Evolutionary conservation across 2,329 filamentous ascomycete genomes (phyloP), one percentile per base, ranked within the genome.

Genomic region (Aspergillus sp.): DNA sequence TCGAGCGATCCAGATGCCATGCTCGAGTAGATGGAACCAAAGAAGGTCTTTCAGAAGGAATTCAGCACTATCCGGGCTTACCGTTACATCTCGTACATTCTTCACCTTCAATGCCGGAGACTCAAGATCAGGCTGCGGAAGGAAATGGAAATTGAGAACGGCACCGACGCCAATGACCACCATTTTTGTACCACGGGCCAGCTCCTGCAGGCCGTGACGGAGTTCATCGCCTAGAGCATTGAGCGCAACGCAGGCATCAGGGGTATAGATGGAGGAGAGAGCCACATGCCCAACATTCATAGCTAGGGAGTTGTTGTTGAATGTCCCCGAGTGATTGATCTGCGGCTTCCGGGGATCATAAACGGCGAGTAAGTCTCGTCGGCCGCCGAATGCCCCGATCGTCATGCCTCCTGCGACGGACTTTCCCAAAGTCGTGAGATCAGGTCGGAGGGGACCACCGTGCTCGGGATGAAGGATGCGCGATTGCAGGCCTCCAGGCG

Each of bases 321-420:
- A 89, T 0, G 87, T 89, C 1, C 87, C 87, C 0, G 85, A 84
- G 65, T 89, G 86, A 0, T 20, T 20, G 0, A 72, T 70, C 5
- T 24, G 20, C 22, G 5, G 3, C 71, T 67, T 16, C 79, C 45
- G 26, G 10, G 84, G 84, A 65, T 86, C 83, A 65, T 84, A 88
- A 7, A 83, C 68, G 0, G 73, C 71, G 84, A 90, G 88, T 60
- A 90, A 80, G 3, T 85, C 81, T 45, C 69, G 68, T 29, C 79
- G 77, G 0, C 88, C 88, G 0, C 88, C 87, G 67, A 91, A 89
- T 0, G 84, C 86, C 1, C 87, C 88, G 67, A 90, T 88, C 0
- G 84, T 80, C 65, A 89, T 80, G 0, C 87, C 88, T 2, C 87
- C 88, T 5, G 87, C 88, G 2, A 90, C 74, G 66, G 83, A 90